Base-by-base conservation (phyloP, 768 basidiomycete species). In the Tulasnella sp. region DNA sequence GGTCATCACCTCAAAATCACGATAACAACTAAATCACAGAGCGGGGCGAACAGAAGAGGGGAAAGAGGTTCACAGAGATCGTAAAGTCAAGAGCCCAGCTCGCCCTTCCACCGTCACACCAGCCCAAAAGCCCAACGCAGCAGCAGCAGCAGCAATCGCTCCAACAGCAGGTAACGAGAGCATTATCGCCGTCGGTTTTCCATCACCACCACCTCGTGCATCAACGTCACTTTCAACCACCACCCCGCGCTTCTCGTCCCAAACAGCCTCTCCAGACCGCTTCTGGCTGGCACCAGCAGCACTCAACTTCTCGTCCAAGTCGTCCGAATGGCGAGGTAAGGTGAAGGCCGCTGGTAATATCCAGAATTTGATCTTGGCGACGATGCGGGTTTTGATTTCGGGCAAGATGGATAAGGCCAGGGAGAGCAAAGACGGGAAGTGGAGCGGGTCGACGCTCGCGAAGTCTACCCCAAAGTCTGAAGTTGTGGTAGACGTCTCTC, bases 341-440 rank as follows among this genome's bases (percentile, higher is more conserved):
- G n/a, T 50, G 54, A 58, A 64, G 60, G 37, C 41, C 7, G 77
- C 50, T 9, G 24, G 48, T 22, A 78, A 78, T 40, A 64, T 31
- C 60, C 42, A 69, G 64, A 69, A 48, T 31, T 41, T 48, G 50
- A 78, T 72, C 28, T 54, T 48, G 20, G 77, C 48, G 48, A 60
- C 50, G 58, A 78, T 72, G 16, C 77, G 54, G 24, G 54, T 78
- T 22, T 60, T 48, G 34, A 80, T 72, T 20, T 80, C 44, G 28
- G 79, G 79, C 18, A 80, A 18, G 48, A 80, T 80, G 16, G 79
- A 80, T n/a, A 73, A 34, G 20, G 74, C 74, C 11, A 80, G n/a
- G 41, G 79, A 80, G 20, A 80, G 42, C 5, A 80, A 37, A 14
- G 79, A 74, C 24, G 79, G 79, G 31, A 80, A 37, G n/a, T 80